Base-by-base conservation (phyloP, 1,284 basidiomycete species). In the Amylostereum areolatum region DNA sequence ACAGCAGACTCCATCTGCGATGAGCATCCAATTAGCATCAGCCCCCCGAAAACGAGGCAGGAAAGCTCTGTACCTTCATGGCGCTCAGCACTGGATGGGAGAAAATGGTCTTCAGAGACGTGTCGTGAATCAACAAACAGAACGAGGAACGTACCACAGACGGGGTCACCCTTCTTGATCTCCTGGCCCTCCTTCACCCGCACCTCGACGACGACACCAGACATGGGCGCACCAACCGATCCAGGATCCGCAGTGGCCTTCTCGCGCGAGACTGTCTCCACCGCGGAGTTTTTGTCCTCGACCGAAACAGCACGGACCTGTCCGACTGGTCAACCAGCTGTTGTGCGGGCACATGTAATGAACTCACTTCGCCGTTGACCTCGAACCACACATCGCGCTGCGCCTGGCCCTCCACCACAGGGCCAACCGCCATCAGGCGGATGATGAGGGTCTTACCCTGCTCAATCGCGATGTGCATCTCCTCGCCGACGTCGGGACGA, bases 341-440 rank as follows among this genome's bases (percentile, higher is more conserved):
- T 47, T 32, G 45, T 30, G 29, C 36, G 24, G 8, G 12, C n/a
- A 37, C 42, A 49, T 41, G 6, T 50, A 55, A 41, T 36, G 49
- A 42, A 52, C 65, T 62, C 59, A 89, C 89, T 77, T 96, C 93
- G 66, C 92, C 93, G 64, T 97, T 97, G 55, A 96, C 89, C 77
- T 99, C 97, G 65, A 98, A 97, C 91, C 93, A 97, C 58, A 97
- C 92, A 66, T 98, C 96, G 61, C 97, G 85, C 61, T 91, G 89
- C 45, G 95, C 93, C 60, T 83, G 89, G 48, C 88, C 87, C 66
- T 92, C 84, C 55, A 97, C 87, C 53, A 99, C 87, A 53, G 93
- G 89, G 31, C 96, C 95, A 48, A 97, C 81, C 37, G 97, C 96
- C 77, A 99, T 88, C 59, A 99, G 78, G 64, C 94, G 92, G 68